Evolutionary conservation across 2,329 filamentous ascomycete genomes (phyloP), one percentile per base, ranked within the genome.

Genomic region (Aspergillus novofumigatus): DNA sequence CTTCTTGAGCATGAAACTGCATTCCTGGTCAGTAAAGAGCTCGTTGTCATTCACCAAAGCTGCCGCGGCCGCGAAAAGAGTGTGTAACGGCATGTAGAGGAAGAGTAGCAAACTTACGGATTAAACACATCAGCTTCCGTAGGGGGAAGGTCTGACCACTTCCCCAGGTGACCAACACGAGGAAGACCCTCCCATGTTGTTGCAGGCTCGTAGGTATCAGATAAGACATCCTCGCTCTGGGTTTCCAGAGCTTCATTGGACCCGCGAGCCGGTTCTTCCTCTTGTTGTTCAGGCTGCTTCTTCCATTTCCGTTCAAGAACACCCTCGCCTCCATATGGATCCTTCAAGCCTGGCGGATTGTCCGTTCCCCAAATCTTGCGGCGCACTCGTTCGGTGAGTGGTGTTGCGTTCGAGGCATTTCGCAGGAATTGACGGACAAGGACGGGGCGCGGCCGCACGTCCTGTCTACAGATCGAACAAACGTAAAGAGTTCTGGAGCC

Each of bases 161-260:
- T 70, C 44, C 72, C 74, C 49, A 78, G 66, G 57, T 78, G 77
- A 6, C 86, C 86, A 35, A 88, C 75, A 51, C 72, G 73, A 62
- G 81, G 76, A 57, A 88, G 69, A 0, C 79, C 80, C 53, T 82
- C 73, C 80, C 81, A 83, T 3, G 73, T 79, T 35, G 68, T 68
- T 26, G 82, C 78, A 20, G 75, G 75, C 52, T 73, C 66, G 69
- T 84, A 84, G 10, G 70, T 59, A 50, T 65, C 64, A 17, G 55
- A 51, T 9, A 47, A 52, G 41, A 53, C 51, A 20, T 65, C 53
- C 35, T 62, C 50, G 32, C 48, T 56, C 52, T 60, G 51, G 11
- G 44, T 26, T 23, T 58, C 59, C 56, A 61, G 53, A 32, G 45
- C 35, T 41, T 63, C 59, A n/a, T 35, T 32, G 17, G 61, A 56